phyloP scores from a whole-genome alignment of 2,329 filamentous ascomycete genomes.

The Fusarium albidum region DNA sequence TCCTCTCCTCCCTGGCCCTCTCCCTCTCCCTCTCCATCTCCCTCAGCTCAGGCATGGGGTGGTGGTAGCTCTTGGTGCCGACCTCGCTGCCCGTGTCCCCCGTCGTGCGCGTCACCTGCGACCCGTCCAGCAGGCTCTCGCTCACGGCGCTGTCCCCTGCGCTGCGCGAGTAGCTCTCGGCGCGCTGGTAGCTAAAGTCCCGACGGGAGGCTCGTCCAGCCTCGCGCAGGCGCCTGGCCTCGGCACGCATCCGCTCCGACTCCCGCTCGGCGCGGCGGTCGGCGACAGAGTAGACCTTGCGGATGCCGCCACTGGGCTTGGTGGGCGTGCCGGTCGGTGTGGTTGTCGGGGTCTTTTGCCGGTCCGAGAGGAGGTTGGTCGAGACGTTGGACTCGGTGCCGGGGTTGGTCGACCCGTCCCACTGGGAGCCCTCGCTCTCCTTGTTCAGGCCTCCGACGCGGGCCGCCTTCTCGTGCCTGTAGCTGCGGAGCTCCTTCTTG shows the following conservation, averaged over 20 bases:
- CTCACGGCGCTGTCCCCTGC: slow-evolving; percentile 34
- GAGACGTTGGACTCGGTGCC: slow-evolving; percentile 69
- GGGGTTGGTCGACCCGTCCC: slow-evolving; percentile 77
- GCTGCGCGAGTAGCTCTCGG: slow-evolving; percentile 33
- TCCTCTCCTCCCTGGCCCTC: slow-evolving; percentile 46
- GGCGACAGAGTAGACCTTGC: slow-evolving; percentile 69
- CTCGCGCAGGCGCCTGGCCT: slow-evolving; percentile 64
- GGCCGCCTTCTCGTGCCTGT: slow-evolving; percentile 86
- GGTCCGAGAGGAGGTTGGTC: slow-evolving; percentile 67
- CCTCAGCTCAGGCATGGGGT: slow-evolving; percentile 62
- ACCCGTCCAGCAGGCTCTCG: slow-evolving; percentile 46
- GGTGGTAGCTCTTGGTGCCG: slow-evolving; percentile 66
- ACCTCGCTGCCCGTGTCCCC: slow-evolving; percentile 54
- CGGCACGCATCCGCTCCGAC: slow-evolving; percentile 62
- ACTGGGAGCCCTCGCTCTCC: slow-evolving; percentile 78
- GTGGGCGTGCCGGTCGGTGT: slow-evolving; percentile 56
- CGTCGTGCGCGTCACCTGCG: slow-evolving; percentile 47
- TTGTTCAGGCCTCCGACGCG: slow-evolving; percentile 90
- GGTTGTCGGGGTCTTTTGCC: slow-evolving; percentile 64
- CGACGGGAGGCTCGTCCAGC: slow-evolving; percentile 57
- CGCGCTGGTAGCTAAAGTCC: slow-evolving; percentile 63
- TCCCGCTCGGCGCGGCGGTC: slow-evolving; percentile 62
- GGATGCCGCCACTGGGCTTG: slow-evolving; percentile 54
- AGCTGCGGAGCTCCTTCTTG: slow-evolving; percentile 76
- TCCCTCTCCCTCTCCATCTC: slow-evolving; percentile 45